Evolutionary conservation across 768 basidiomycete genomes (phyloP), one percentile per base, ranked within the genome.

Genomic region (Dentipellis sp.): DNA sequence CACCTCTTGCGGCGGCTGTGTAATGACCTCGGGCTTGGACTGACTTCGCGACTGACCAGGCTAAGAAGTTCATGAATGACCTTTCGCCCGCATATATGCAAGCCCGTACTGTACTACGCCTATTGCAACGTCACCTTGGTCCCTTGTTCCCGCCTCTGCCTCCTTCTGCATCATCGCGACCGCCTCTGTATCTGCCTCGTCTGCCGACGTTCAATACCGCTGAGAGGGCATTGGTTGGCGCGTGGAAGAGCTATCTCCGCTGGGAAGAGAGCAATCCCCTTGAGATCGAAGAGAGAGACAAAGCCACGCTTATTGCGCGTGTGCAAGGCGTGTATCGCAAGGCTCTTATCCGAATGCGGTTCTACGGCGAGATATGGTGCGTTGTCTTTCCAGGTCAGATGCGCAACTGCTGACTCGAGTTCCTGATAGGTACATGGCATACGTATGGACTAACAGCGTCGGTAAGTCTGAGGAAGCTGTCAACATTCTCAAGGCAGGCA

Each of bases 201-300:
- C 74, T 78, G 9, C 88, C 93, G 4, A 86, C 80, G 21, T 91
- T 92, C 70, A 82, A 81, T 23, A 71, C 78, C 1, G 73, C 78
- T 1, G 93, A 97, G 64, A 78, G 88, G 47, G 77, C 78, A 14
- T 78, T 88, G 29, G 82, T 93, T n/a, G 82, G 84, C 21, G 80
- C 82, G 22, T 99, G 97, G 97, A 91, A 91, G 64, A 75, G 79
- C 1, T 98, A 97, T 67, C 72, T 98, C 38, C 93, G 93, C 63
- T 97, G 90, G 89, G 95, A 99, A 69, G 91, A 95, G 68, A 79
- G 78, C 61, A 97, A 99, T 66, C 95, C 94, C 0, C 78, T 97
- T 53, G 91, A 93, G 69, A 81, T 98, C 40, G 92, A 94, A 60
- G 88, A 90, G 52, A 86, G 83, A 65, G 92, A 95, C 62, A 78